A percentile compares a stretch with the other conserved stretches of the same genome.
Conservation (phyloP, 495 filamentous ascomycete species). For the Daldinia loculata region DNA sequence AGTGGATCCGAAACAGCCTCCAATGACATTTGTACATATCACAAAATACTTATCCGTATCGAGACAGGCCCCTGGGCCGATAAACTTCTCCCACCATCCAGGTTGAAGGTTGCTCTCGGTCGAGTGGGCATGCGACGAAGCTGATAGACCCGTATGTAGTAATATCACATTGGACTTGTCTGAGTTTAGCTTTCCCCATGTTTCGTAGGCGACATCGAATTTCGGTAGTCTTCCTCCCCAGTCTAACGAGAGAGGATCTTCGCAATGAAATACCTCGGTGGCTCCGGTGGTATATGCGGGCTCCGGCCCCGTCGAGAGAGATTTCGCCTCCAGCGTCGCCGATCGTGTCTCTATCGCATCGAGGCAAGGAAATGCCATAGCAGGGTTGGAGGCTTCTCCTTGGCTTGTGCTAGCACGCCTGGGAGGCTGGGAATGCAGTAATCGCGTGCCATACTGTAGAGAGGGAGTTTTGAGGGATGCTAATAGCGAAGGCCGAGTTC, state of each 20-base stretch:
- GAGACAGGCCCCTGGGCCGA: slow-evolving; percentile 84
- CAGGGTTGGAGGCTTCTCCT: slow-evolving; percentile 76
- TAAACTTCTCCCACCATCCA: slow-evolving; percentile 99
- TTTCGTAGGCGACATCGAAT: slow-evolving; percentile 91
- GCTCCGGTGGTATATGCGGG: slow-evolving; percentile 91
- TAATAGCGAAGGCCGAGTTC: slow-evolving; percentile 28
- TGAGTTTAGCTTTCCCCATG: slow-evolving; percentile 85
- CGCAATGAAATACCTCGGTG: slow-evolving; percentile 76
- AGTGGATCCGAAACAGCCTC: slow-evolving; percentile 95
- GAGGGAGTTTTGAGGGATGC: slow-evolving; percentile 1
- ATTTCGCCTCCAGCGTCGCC: slow-evolving; percentile 76
- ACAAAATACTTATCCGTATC: slow-evolving; percentile 93
- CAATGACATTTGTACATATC: slow-evolving; percentile 96
- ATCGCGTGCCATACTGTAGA: slow-evolving; percentile 33
- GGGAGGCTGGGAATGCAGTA: slow-evolving; percentile 46
- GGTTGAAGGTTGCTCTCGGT: slow-evolving; percentile 84
- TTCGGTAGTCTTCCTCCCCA: slow-evolving; percentile 90
- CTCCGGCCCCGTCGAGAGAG: slow-evolving; percentile 79
- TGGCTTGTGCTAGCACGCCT: slow-evolving; percentile 39
- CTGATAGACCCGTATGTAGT: slow-evolving; percentile 91
- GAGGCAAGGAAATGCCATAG: slow-evolving; percentile 93
- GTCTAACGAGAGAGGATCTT: slow-evolving; percentile 82
- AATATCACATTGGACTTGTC: slow-evolving; percentile 90
- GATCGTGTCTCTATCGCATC: slow-evolving; percentile 88
- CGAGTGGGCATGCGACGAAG: slow-evolving; percentile 94